phyloP scores from a whole-genome alignment of 2,329 filamentous ascomycete species.

The Arthroderma sp. region DNA sequence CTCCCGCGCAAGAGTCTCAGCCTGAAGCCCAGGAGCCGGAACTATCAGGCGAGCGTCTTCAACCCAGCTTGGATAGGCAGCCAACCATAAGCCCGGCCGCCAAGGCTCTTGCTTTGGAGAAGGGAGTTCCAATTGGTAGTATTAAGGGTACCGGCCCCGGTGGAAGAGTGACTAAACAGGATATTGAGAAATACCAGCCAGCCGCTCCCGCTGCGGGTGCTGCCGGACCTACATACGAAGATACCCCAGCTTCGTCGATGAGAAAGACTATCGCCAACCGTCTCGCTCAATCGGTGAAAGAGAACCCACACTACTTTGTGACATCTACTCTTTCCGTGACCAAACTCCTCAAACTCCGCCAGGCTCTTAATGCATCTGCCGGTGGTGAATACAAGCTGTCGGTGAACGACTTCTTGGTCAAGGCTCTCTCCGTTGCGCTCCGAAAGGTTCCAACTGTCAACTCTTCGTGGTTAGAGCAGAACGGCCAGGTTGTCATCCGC shows the following conservation, averaged over 20 bases:
- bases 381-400: slow-evolving; percentile 97
- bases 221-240: slow-evolving; percentile 59
- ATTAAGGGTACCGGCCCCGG: slow-evolving; percentile 79
- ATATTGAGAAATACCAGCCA: slow-evolving; percentile 75
- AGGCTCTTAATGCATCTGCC: slow-evolving; percentile 75
- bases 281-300: slow-evolving; percentile 73
- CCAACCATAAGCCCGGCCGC: slow-evolving; percentile 59
- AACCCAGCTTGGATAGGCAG: slow-evolving; percentile 73
- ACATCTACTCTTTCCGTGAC: slow-evolving; percentile 77
- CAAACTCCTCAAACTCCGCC: slow-evolving; percentile 92
- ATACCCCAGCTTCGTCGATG: slow-evolving; percentile 78
- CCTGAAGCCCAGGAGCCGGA: slow-evolving; percentile 42
- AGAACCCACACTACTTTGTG: slow-evolving; percentile 98
- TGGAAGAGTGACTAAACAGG: slow-evolving; percentile 79
- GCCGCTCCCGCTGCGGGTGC: slow-evolving; percentile 36
- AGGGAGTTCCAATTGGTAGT: slow-evolving; percentile 59
- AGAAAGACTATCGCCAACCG: slow-evolving; percentile 94
- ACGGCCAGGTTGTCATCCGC: slow-evolving; percentile 66
- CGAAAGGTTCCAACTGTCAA: slow-evolving; percentile 93
- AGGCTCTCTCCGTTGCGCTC: slow-evolving; percentile 77
- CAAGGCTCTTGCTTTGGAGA: slow-evolving; percentile 73
- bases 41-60: slow-evolving; percentile 60
- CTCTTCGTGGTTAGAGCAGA: slow-evolving; percentile 75
- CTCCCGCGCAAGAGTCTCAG: slow-evolving; percentile 46
- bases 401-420: slow-evolving; percentile 99